phyloP scores from a whole-genome alignment of 306 rosid genomes.

The Prunus mongolica region DNA sequence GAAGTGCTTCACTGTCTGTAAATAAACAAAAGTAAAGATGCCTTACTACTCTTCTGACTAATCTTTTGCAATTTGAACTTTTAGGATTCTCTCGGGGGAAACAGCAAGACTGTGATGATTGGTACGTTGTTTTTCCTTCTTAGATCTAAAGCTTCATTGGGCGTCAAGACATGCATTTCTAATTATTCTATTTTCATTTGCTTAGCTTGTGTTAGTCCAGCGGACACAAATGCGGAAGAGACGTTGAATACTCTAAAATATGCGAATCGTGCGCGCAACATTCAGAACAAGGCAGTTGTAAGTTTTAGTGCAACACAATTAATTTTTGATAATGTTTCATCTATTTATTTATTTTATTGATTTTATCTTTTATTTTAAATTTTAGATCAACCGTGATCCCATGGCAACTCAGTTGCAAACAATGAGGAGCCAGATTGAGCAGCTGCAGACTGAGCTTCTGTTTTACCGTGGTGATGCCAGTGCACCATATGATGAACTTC shows the following conservation, averaged over 20 bases:
- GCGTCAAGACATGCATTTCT: background rate
- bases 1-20: background rate
- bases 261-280: conserved; percentile 98
- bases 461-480: conserved; percentile 68
- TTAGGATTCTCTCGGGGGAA: conserved; percentile 96
- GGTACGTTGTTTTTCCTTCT: conserved; percentile 42
- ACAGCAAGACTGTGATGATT: conserved; percentile 98
- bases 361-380: conserved; percentile 10
- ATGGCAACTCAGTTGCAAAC: conserved; percentile 69
- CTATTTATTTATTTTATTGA: conserved; percentile 8
- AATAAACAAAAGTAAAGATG: background rate
- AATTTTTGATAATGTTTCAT: conserved; percentile 15
- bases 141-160: conserved; percentile 3
- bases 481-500: conserved; percentile 79
- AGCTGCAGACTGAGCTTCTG: conserved; percentile 78
- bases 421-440: conserved; percentile 91
- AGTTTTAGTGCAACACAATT: conserved; percentile 27
- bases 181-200: background rate
- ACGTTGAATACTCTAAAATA: conserved; percentile 94
- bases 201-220: conserved; percentile 97
- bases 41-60: conserved; percentile 2
- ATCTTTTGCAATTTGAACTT: conserved; percentile 25
- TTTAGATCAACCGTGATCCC: conserved; percentile 89
- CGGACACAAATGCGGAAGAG: conserved; percentile 97
- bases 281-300: conserved; percentile 94